Evolutionary conservation across 768 basidiomycete genomes (phyloP), one percentile per base, ranked within the genome.

Genomic region (Phylloporus scabripes): DNA sequence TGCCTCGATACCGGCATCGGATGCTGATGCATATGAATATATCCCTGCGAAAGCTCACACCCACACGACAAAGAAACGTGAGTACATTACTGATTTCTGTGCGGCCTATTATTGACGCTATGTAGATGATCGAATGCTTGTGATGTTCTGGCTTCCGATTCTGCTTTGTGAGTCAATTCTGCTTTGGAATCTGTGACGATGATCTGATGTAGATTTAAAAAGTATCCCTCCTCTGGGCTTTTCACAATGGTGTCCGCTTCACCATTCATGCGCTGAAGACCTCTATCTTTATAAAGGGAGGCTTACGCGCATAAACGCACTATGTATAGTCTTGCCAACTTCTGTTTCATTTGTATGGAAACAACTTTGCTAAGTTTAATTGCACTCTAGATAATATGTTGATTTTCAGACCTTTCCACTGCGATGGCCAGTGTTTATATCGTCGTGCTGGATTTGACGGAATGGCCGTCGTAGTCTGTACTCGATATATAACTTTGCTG

Each of bases 101-200:
- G 48, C 24, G 15, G 4, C 4, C 20, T 28, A 11, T 8, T 48
- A 20, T 23, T 61, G 21, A 48, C 45, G 45, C 24, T 50, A 12
- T 52, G 15, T 50, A 90, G 87, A 85, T 68, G 89, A 92, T 63
- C 82, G 81, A 36, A 92, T 92, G 89, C 77, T 92, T 40, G 60
- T 88, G 31, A 62, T 85, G 36, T 92, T 92, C 72, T 92, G 89
- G 89, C 73, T 92, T 57, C 89, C 89, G 15, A 87, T 92, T 60
- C 72, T 92, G 8, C 66, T 91, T 51, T 67, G 88, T 92, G 58
- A 72, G 87, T 81, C 9, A 28, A n/a, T 26, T 46, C 17, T 39
- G 15, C 8, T 38, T 5, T 41, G 11, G n/a, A 14, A 39, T 45
- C 29, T 10, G 40, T 18, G 48, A 12, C 2, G 26, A 47, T 21